phyloP scores from a whole-genome alignment of 495 filamentous ascomycete genomes.

The Poronia punctata region DNA sequence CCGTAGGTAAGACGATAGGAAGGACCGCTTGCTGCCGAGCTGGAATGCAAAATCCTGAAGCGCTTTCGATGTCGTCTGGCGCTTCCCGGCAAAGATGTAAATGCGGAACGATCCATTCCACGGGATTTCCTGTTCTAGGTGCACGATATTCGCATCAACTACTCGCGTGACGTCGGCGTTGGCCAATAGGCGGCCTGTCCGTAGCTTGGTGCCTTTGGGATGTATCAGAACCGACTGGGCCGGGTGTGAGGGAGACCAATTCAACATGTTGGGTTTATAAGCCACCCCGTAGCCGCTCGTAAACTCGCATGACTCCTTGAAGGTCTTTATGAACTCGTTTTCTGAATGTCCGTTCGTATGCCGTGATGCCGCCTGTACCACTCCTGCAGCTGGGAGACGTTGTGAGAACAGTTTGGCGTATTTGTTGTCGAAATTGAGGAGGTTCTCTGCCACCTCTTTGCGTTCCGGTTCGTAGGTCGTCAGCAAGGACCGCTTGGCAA shows the following conservation, averaged over 20 bases:
- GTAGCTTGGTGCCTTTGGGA: slow-evolving; percentile 52
- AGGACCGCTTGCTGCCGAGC: slow-evolving; percentile 57
- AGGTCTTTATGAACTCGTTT: slow-evolving; percentile 67
- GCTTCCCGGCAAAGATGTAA: slow-evolving; percentile 74
- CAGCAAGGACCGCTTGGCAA: slow-evolving; percentile 51
- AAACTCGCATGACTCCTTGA: slow-evolving; percentile 65
- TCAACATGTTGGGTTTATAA: slow-evolving; percentile 56
- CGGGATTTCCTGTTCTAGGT: slow-evolving; percentile 82
- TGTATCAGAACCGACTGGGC: slow-evolving; percentile 64
- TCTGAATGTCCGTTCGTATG: slow-evolving; percentile 19
- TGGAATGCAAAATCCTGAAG: slow-evolving; percentile 60
- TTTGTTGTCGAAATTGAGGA: slow-evolving; percentile 67
- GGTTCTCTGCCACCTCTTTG: slow-evolving; percentile 58
- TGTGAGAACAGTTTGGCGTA: slow-evolving; percentile 63
- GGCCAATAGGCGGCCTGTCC: slow-evolving; percentile 63
- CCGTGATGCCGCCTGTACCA: slow-evolving; percentile 39
- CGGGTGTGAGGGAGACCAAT: slow-evolving; percentile 59
- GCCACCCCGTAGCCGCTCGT: slow-evolving; percentile 64
- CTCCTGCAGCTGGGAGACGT: slow-evolving; percentile 45
- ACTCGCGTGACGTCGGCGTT: slow-evolving; percentile 76
- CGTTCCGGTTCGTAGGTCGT: slow-evolving; percentile 67
- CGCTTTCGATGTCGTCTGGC: slow-evolving; percentile 46
- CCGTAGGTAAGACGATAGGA: slow-evolving; percentile 58
- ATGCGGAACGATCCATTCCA: slow-evolving; percentile 82
- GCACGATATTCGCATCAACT: slow-evolving; percentile 76